A percentile compares a stretch with the other conserved stretches of the same genome.
Evolutionary conservation across 164 flowering plant genomes (phyloP).

Genomic region (Stephania japonica): DNA sequence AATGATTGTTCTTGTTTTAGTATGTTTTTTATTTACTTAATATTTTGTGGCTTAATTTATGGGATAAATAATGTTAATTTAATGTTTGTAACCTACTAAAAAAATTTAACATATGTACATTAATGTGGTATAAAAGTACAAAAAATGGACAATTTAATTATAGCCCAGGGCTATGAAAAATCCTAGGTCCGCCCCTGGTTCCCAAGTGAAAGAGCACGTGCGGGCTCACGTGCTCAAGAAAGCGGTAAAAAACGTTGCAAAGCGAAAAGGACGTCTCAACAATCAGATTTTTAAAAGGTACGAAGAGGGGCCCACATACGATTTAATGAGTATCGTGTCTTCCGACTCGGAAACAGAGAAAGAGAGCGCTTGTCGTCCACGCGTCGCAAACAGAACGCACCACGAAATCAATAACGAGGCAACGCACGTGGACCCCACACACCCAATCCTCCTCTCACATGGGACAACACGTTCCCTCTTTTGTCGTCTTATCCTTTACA

Average conservation of each 20-base stretch:
- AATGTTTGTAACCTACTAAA: too few species aligned
- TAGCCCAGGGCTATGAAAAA: too few species aligned
- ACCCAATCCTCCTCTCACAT: background rate
- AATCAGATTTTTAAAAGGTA: background rate
- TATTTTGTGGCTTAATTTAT: too few species aligned
- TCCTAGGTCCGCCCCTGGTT: too few species aligned
- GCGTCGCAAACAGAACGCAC: background rate
- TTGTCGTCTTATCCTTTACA: background rate
- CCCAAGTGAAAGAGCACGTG: too few species aligned
- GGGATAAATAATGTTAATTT: too few species aligned
- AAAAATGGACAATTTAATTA: too few species aligned
- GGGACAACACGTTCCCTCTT: background rate
- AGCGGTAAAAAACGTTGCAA: background rate
- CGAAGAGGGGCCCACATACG: background rate
- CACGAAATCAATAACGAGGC: background rate
- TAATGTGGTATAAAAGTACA: too few species aligned
- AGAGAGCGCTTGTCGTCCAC: background rate
- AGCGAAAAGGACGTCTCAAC: background rate
- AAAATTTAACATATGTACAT: too few species aligned
- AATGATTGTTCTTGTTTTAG: too few species aligned
- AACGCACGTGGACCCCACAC: background rate
- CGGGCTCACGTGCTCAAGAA: too few species aligned
- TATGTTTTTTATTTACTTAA: too few species aligned
- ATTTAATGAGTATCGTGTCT: background rate
- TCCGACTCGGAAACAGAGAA: background rate